Evolutionary conservation across 75 land plant species (phyloP).

Genomic region (Cupressus sempervirens): DNA sequence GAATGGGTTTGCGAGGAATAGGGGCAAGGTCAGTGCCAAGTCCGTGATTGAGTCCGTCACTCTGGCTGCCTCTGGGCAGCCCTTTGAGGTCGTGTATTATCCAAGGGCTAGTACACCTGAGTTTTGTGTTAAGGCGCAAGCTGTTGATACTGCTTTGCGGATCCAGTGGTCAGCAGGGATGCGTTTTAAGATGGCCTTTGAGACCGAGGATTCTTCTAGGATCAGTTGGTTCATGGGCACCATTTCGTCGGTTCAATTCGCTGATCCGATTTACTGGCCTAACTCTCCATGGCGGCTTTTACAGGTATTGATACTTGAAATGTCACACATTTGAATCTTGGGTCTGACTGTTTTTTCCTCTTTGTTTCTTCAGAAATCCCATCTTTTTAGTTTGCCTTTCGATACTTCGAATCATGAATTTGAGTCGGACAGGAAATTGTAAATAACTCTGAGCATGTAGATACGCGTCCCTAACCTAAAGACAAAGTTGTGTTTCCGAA

Average conservation of each 20-base stretch:
- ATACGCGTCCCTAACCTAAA: background rate
- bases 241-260: slow-evolving; percentile 71
- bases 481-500: background rate
- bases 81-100: slow-evolving; percentile 92
- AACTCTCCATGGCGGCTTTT: slow-evolving; percentile 96
- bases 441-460: background rate
- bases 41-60: slow-evolving; percentile 78
- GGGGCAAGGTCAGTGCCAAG: slow-evolving; percentile 59
- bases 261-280: slow-evolving; percentile 88
- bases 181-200: slow-evolving; percentile 99
- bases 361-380: background rate
- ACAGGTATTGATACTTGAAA: slow-evolving; percentile 52
- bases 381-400: background rate
- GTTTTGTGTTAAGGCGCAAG: slow-evolving; percentile 79
- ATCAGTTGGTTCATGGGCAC: slow-evolving; percentile 99
- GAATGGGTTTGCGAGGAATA: slow-evolving; percentile 37
- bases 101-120: slow-evolving; percentile 94
- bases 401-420: background rate
- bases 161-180: slow-evolving; percentile 82
- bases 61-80: slow-evolving; percentile 68
- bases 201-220: slow-evolving; percentile 97
- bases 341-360: background rate
- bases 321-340: background rate
- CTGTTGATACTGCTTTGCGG: slow-evolving; percentile 69
- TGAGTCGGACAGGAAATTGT: background rate